Percentiles rank a stretch among this genome's conserved stretches.
These are phyloP conservation scores for Spergularia marina DNA, from an alignment of 148 eudicot species.

Conservation along the genomic window DNA sequence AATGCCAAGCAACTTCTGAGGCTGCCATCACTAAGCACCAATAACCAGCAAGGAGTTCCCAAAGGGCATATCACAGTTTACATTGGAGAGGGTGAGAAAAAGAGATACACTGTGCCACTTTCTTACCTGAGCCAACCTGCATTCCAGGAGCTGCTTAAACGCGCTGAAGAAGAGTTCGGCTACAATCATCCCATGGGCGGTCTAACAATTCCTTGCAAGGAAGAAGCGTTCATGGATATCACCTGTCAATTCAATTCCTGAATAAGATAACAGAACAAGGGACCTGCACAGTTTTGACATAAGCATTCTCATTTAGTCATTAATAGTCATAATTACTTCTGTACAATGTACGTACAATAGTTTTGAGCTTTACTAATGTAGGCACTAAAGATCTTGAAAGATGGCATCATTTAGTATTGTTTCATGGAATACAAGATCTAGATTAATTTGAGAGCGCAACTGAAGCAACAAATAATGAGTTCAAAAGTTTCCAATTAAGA, in stretches of 20 bases:
- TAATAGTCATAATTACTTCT: background rate
- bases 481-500: background rate
- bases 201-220: conserved; percentile 49
- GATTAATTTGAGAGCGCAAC: too few relatives aligned
- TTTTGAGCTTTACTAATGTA: background rate
- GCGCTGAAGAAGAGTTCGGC: conserved; percentile 59
- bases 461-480: background rate
- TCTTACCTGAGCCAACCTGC: conserved; percentile 51
- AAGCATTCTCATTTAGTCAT: background rate
- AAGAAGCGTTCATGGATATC: conserved; percentile 30
- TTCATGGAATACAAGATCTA: too few relatives aligned
- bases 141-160: conserved; percentile 42
- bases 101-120: conserved; percentile 45
- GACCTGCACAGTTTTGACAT: conserved; percentile 7
- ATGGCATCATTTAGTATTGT: background rate
- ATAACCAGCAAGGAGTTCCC: conserved; percentile 35
- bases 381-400: background rate
- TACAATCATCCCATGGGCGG: conserved; percentile 55
- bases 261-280: background rate
- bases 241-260: conserved; percentile 23
- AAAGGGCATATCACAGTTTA: conserved; percentile 53
- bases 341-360: background rate
- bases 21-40: conserved; percentile 22
- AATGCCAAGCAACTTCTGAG: conserved; percentile 34
- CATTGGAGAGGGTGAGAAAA: conserved; percentile 42